Conservation (phyloP, 2,329 filamentous ascomycete genomes). For the Phoma sp. region DNA sequence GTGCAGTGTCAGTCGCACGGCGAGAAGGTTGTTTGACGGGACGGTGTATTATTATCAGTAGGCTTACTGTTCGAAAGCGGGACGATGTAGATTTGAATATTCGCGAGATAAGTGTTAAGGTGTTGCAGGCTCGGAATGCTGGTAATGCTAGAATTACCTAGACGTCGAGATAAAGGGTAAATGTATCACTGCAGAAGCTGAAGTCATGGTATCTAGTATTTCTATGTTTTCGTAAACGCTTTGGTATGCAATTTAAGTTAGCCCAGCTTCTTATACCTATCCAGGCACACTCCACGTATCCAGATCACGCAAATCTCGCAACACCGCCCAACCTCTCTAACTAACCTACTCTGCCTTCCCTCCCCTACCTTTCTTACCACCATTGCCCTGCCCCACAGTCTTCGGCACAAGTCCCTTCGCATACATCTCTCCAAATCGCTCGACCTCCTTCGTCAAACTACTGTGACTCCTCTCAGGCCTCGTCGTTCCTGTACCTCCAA, state of each 20-base stretch:
- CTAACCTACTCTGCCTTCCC: neutral
- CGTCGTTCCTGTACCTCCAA: constrained; percentile 6
- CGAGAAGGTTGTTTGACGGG: constrained; percentile 43
- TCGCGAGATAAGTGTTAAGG: too few species aligned
- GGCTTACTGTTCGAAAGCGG: too few species aligned
- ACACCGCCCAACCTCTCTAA: too few species aligned
- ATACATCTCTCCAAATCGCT: constrained; percentile 37
- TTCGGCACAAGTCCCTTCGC: constrained; percentile 28
- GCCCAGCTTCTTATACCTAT: neutral
- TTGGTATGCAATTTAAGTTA: neutral
- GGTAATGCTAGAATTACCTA: too few species aligned
- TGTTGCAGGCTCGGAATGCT: too few species aligned
- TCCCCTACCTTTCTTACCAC: neutral
- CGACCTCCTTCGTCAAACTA: constrained; percentile 39
- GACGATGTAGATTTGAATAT: too few species aligned
- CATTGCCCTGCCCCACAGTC: neutral
- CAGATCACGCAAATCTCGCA: too few species aligned
- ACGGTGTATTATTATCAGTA: constrained; percentile 34
- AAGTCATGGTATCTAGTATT: too few species aligned
- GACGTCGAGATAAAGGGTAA: too few species aligned
- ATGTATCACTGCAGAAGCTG: too few species aligned
- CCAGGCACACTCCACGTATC: too few species aligned
- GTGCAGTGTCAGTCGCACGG: constrained; percentile 43
- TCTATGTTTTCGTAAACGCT: too few species aligned
- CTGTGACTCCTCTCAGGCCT: constrained; percentile 31